Evolutionary conservation across 2,329 filamentous ascomycete species (phyloP), one percentile per base, ranked within the genome.

Genomic region (Elsinoe perseae): DNA sequence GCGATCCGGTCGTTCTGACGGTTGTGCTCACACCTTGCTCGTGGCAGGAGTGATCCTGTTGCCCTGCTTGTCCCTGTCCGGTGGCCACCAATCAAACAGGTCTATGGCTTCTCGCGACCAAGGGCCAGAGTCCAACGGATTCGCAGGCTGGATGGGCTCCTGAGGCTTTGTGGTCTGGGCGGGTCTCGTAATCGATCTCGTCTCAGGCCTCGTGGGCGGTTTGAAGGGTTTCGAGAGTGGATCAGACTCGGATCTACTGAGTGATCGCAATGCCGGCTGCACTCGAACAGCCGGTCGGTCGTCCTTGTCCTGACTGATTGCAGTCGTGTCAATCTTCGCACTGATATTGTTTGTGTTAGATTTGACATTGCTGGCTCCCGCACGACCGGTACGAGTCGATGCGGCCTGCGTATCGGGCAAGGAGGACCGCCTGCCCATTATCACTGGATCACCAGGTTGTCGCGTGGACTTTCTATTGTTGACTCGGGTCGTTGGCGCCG

Each of bases 41-140:
- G 28, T 14, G 5, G 30, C 48, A 25, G 44, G 10, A 2, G 25
- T 32, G 14, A 32, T 42, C 27, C 20, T 56, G 42, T 34, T 32
- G 10, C 53, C 53, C 25, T 44, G 18, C 53, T 56, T 56, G 53
- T 69, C 62, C 66, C 68, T 69, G 6, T 64, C 67, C 14, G 67
- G 72, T 32, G 83, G 84, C 48, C 80, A 75, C 64, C 77, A 81
- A 64, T 80, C 82, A 60, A 88, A 79, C 46, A 88, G 64, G 66
- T 88, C 85, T 61, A 80, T 76, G 0, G 85, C 84, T 64, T 87
- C 84, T 21, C 76, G 78, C 62, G 83, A 87, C 85, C 85, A 88
- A 0, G 85, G 80, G 2, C 84, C 84, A 14, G 79, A 72, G 61
- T 79, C 80, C 2, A 74, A 73, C 8, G 74, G 72, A 57, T 76